Base-by-base conservation (phyloP, 2,329 filamentous ascomycete species). In the Colletotrichum acutatum region DNA sequence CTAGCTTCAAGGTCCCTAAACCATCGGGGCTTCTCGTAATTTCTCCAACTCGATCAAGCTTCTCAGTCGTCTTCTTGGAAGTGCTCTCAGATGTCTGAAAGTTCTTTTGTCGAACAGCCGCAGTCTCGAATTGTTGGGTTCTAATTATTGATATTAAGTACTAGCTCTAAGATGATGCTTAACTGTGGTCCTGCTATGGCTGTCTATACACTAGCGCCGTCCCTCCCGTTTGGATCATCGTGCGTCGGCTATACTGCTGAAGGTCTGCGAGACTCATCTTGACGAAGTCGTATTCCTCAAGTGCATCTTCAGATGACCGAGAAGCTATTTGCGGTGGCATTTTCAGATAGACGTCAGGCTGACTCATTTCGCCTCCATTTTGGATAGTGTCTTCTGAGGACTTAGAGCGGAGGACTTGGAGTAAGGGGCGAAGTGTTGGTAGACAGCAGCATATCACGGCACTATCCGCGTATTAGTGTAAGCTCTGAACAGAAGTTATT, bases 311-410 rank as follows among this genome's bases (percentile, higher is more conserved):
- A 19, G 62, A 65, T 5, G 52, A 65, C 24, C 62, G 62, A 11
- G 62, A 65, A n/a, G 62, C 62, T 30, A 65, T 22, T 16, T 57
- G 32, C 2, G 62, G 62, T 19, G 62, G 62, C 62, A 65, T 65
- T 16, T 57, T 65, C 9, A 65, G 19, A 26, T 65, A 65, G 5
- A 65, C 24, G 11, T 52, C 19, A 5, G 46, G 61, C 3, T 34
- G 61, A 46, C 22, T 37, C 61, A 12, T 16, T 8, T 34, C 22
- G 28, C 2, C 30, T 22, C n/a, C n/a, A 4, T 64, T 54, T 7
- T 28, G 22, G 14, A 54, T 46, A 8, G 14, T 19, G 30, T 54
- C 46, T 26, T 26, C 37, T 8, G 34, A 54, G 9, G 5, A 19
- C 24, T 16, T 57, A 5, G 49, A 56, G 19, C 62, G 32, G n/a